Evolutionary conservation across 1,139 yeast species (phyloP), one percentile per base, ranked within the genome.

Genomic region (Scheffersomyces titani): DNA sequence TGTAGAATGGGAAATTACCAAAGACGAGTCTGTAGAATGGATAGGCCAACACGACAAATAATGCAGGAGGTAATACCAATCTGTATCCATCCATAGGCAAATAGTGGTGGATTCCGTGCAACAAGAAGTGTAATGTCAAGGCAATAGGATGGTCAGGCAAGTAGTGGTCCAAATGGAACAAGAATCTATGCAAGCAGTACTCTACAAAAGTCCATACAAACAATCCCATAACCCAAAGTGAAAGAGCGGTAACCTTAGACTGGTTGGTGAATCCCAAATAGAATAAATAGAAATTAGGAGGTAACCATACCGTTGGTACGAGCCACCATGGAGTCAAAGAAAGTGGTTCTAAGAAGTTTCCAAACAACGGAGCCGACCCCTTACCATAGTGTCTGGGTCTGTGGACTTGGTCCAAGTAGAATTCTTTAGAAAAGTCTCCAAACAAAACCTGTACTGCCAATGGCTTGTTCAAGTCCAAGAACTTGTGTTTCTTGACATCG

Each of bases 21-120:
- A 79, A 80, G 16, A 80, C 76, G 58, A 80, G 65, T 52, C 60
- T 70, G 64, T 78, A 77, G 68, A 80, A 78, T 49, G 84, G 84
- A 58, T 69, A 77, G 3, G 80, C 81, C 68, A 80, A 76, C 3
- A 77, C 51, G 1, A 78, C 54, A 64, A 93, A 88, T 68, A 94
- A 77, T 0, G 98, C 80, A 51, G 99, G 99, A 5, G 99, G 99
- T 88, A 94, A 88, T 51, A 94, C 99, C 70, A 94, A 83, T 70
- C 99, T 86, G 73, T 87, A 81, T 58, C 85, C 85, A 76, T 94
- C 99, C 99, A 96, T 94, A 59, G 99, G 99, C 65, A 94, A 81
- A 73, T 92, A 94, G 73, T 94, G 99, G 72, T 94, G 99, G 56
- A 93, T 89, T 54, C 99, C 99, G 68, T 94, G 99, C 63, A 93